Evolutionary conservation across 73 alveolate genomes (phyloP), one percentile per base, ranked within the genome.

Genomic region (Paraurostyla sp.): DNA sequence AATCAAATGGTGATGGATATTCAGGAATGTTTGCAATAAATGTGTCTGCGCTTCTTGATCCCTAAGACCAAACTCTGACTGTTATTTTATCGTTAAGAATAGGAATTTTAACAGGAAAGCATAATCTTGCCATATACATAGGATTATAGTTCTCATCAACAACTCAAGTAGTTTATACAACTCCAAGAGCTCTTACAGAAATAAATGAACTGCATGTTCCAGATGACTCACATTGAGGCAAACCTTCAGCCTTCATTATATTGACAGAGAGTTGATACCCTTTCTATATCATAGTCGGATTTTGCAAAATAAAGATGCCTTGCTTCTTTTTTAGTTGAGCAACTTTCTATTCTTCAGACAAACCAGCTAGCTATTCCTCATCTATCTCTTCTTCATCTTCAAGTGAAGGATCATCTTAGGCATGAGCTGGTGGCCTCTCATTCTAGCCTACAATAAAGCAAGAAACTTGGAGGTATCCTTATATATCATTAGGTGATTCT

Each of bases 391-490:
- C 94, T 82, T 92, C 98, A 48, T 94, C 94, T 20, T 95, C 94
- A 33, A 62, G 29, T 48, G 73, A 56, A 38, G 40, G 43, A 20
- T 95, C 96, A 27, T 94, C 97, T 63, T 83, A 90, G 57, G 93
- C 97, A 92, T 97, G 99, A 42, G 95, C 98, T 0, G 99, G 99
- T 13, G 98, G 99, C 40, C 95, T 83, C 81, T 97, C 99, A n/a
- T 94, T 96, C 1, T 98, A 97, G 0, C 99, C 98, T 0, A 97
- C 95, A 68, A 97, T 97, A 84, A 90, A 97, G 68, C 97, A 92
- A 9, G 97, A 90, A 33, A 97, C 92, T 45, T 83, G 87, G 20
- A 97, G 93, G 71, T 73, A 93, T 0, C 99, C 99, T 78, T 96
- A 82, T 13, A 98, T 94, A 38, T 94, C 98, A 42, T 94, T 63